Evolutionary conservation across 176 grass and related monocot species (phyloP).

Genomic region (Hyparrhenia diplandra): DNA sequence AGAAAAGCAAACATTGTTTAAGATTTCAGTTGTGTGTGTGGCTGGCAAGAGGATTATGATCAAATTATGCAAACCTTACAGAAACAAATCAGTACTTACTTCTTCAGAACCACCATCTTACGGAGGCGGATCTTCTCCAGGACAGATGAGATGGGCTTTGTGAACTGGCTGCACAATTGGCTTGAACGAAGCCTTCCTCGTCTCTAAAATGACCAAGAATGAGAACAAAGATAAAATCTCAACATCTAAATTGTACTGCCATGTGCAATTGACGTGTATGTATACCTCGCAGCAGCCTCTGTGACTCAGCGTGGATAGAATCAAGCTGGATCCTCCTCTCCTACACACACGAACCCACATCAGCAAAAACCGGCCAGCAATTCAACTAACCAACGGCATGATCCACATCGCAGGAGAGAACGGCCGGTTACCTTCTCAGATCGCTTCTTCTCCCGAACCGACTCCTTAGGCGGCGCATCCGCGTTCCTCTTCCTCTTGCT

Average conservation of each 20-base stretch:
- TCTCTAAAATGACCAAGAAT: constrained; percentile 43
- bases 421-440: constrained; percentile 47
- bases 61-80: background rate
- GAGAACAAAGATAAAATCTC: background rate
- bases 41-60: background rate
- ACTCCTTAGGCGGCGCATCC: constrained; percentile 48
- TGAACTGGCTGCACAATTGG: constrained; percentile 45
- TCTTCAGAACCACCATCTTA: constrained; percentile 71
- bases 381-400: background rate
- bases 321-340: constrained; percentile 63
- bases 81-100: constrained; percentile 29
- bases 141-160: constrained; percentile 86
- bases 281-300: constrained; percentile 82
- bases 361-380: background rate
- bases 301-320: constrained; percentile 62
- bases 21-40: no score
- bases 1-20: background rate
- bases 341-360: constrained; percentile 30
- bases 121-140: constrained; percentile 92
- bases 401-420: background rate
- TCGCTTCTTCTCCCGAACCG: constrained; percentile 43
- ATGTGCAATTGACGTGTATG: background rate
- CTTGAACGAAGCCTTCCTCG: constrained; percentile 73
- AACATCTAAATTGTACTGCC: background rate
- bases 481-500: constrained; percentile 65